Evolutionary conservation across 2,329 filamentous ascomycete genomes (phyloP).

Genomic region (Fusarium sp.): DNA sequence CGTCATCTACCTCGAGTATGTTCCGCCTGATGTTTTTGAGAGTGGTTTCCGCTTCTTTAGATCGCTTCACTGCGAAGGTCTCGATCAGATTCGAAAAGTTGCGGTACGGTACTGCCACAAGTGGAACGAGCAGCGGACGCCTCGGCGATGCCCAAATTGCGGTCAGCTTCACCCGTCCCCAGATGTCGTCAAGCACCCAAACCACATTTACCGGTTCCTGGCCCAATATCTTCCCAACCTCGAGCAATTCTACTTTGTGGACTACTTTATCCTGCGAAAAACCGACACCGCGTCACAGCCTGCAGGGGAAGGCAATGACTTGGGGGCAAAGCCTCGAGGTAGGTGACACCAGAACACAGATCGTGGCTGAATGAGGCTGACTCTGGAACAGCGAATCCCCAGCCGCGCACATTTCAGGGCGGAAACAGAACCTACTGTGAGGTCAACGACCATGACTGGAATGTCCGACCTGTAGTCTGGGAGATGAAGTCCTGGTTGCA

Average conservation of each 20-base stretch:
- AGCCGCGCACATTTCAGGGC: constrained; percentile 28
- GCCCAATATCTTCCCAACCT: constrained; percentile 56
- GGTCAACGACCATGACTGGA: constrained; percentile 50
- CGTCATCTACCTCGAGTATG: constrained; percentile 51
- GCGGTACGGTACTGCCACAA: constrained; percentile 57
- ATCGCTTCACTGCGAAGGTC: constrained; percentile 42
- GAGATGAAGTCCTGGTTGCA: constrained; percentile 55
- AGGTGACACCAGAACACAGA: neutral
- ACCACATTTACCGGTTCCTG: constrained; percentile 59
- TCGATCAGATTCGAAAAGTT: constrained; percentile 52
- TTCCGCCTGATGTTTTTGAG: constrained; percentile 46
- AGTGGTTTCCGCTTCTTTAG: constrained; percentile 43
- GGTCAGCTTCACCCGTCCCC: constrained; percentile 46
- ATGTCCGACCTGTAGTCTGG: constrained; percentile 50
- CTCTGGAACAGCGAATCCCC: constrained; percentile 4
- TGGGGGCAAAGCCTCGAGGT: constrained; percentile 7
- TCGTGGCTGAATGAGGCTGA: constrained; percentile 13
- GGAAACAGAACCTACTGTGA: constrained; percentile 49
- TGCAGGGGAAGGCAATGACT: neutral
- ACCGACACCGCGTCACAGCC: neutral
- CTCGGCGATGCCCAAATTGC: constrained; percentile 49
- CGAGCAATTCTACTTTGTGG: constrained; percentile 59
- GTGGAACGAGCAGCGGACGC: constrained; percentile 51
- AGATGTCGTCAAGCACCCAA: constrained; percentile 48
- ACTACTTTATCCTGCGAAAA: constrained; percentile 55